Base-by-base conservation (phyloP, 805 yeast genomes). In the Scheffersomyces ergatensis region DNA sequence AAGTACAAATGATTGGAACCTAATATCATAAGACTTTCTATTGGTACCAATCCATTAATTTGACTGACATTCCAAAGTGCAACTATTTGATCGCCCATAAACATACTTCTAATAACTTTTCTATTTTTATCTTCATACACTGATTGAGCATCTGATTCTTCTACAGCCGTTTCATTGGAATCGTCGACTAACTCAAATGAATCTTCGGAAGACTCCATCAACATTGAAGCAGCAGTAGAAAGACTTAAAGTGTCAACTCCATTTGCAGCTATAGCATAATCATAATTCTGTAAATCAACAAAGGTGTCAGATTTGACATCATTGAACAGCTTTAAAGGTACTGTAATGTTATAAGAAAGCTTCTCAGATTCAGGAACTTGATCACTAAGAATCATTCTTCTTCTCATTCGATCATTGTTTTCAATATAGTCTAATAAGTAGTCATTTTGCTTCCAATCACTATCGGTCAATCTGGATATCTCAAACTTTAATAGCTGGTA, bases 31-130 rank as follows among this genome's bases (percentile, higher is more conserved):
- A 89, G 70, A 13, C 92, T 86, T 53, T 88, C 95, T 14, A 75
- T 67, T 2, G 89, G 80, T 23, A 82, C 86, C n/a, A 89, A 63
- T 0, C 96, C 96, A 42, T 83, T 64, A 16, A 89, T 77, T 36
- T 81, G 79, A 40, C 90, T 79, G 1, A 85, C 80, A 55, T 89
- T 89, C 82, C 87, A 82, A 14, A 89, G 62, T 12, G 78, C 77
- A n/a, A 67, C 74, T 18, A 89, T 85, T 34, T 73, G 74, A 56
- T 89, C 97, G 13, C 85, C 85, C 38, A 78, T 74, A 49, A 66
- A 80, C 40, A 89, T 63, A 50, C 86, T 77, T 43, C 90, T 72
- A 16, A 88, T 62, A 1, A 89, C 83, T 52, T 83, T 84, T 40
- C 95, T 64, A 55, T 88, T 86, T 50, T 79, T 80, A 55, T 87